Percentiles rank a stretch among this genome's conserved stretches.
Evolutionary conservation across 2,329 filamentous ascomycete genomes (phyloP).

Genomic region (Hypoxylon sp.): DNA sequence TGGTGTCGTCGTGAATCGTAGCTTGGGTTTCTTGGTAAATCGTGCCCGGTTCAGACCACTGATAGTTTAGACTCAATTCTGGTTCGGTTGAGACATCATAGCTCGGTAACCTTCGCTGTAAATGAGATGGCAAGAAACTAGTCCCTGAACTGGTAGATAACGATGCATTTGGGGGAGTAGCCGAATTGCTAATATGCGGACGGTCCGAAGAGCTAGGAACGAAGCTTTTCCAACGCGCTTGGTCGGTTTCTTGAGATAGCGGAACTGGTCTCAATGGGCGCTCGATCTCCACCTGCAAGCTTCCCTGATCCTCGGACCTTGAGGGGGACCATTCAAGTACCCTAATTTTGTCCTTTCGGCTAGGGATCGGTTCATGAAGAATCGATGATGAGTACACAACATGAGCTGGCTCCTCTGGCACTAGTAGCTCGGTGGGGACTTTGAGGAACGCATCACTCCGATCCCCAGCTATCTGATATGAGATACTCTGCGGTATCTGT

Average conservation of each 20-base stretch:
- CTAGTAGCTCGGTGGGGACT: not conserved
- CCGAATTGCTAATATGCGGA: slow-evolving; percentile 8
- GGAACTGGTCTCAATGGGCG: slow-evolving; percentile 39
- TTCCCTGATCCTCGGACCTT: slow-evolving; percentile 43
- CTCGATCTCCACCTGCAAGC: slow-evolving; percentile 51
- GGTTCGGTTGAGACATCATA: slow-evolving; percentile 45
- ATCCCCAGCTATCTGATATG: not conserved
- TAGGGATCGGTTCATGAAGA: slow-evolving; percentile 50
- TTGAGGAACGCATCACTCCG: not conserved
- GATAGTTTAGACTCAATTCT: not conserved
- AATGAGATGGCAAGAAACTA: slow-evolving; percentile 44
- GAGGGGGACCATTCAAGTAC: slow-evolving; percentile 50
- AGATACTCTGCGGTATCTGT: slow-evolving; percentile 4
- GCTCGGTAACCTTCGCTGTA: slow-evolving; percentile 43
- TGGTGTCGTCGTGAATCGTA: not conserved
- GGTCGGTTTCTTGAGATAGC: slow-evolving; percentile 45
- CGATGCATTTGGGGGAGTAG: slow-evolving; percentile 15
- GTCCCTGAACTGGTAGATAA: slow-evolving; percentile 16
- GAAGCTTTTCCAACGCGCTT: slow-evolving; percentile 46
- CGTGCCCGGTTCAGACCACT: not conserved
- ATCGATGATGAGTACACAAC: slow-evolving; percentile 47
- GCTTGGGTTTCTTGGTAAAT: not conserved
- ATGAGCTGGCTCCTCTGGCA: slow-evolving; percentile 44
- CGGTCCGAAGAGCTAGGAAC: slow-evolving; percentile 30
- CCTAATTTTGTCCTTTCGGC: slow-evolving; percentile 40